A percentile compares a stretch with the other conserved stretches of the same genome.
phyloP scores from a whole-genome alignment of 441 rosid genomes.

The Aleurites moluccanus region DNA sequence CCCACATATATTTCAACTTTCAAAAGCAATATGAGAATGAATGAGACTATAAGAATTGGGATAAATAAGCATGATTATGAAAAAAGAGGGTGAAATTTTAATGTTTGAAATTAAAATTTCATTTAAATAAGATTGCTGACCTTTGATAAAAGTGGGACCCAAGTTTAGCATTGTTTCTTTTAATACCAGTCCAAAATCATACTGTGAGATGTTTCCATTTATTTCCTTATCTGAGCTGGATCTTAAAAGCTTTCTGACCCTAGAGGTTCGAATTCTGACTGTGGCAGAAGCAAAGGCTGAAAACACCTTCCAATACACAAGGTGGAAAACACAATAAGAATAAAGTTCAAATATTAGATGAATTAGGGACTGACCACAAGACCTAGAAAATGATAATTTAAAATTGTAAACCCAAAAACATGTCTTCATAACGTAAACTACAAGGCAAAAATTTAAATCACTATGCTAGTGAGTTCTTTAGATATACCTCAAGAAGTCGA shows the following conservation, averaged over 20 bases:
- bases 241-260: slow-evolving; percentile 34
- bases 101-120: slow-evolving; percentile 17
- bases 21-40: slow-evolving; percentile 26
- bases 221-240: slow-evolving; percentile 36
- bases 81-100: slow-evolving; percentile 9
- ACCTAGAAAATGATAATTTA: not conserved
- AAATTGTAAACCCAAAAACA: not conserved
- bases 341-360: not conserved
- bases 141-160: slow-evolving; percentile 98
- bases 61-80: slow-evolving; percentile 6
- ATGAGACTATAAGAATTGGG: slow-evolving; percentile 13
- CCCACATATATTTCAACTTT: slow-evolving; percentile 34
- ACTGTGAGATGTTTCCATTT: slow-evolving; percentile 49
- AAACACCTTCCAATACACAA: slow-evolving; percentile 58
- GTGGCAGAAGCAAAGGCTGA: slow-evolving; percentile 68
- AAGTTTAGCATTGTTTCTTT: slow-evolving; percentile 83
- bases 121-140: slow-evolving; percentile 38
- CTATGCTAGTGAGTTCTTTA: not conserved
- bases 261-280: slow-evolving; percentile 60
- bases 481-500: slow-evolving; percentile 82
- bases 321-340: slow-evolving; percentile 27
- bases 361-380: not conserved
- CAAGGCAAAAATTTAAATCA: not conserved
- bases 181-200: slow-evolving; percentile 69
- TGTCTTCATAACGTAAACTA: not conserved